Base-by-base conservation (phyloP, 2,329 filamentous ascomycete genomes). In the Colletotrichum melonis region DNA sequence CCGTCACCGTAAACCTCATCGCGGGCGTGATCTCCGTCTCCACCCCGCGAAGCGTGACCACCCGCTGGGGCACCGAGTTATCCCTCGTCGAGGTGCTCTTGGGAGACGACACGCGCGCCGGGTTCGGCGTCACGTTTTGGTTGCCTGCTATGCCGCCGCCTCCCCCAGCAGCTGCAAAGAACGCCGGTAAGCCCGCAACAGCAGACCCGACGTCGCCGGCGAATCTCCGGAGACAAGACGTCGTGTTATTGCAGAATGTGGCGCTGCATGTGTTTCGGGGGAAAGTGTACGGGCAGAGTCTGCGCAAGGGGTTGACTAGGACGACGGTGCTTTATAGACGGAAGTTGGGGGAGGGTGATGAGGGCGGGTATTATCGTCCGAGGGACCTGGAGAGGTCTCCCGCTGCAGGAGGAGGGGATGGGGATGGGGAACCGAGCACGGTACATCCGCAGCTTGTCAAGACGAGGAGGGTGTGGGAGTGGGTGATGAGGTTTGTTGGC, bases 81-180 rank as follows among this genome's bases (percentile, higher is more conserved):
- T 89, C 93, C 6, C 87, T 97, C 3, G 85, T 96, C 54, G 95
- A 97, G 81, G 82, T 97, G 2, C 85, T 95, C 1, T 91, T 98
- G 1, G 95, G 94, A 5, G 96, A 98, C 80, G 94, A 98, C 64
- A 97, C 95, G 0, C 90, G 88, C 75, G 90, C 94, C 0, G 93
- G 93, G 2, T 97, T 98, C 82, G 90, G 88, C 32, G 87, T 98
- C 68, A 95, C 93, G 3, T 95, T 97, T 80, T 98, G 96, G 96
- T 84, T 97, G 1, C 83, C 88, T 4, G 76, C 75, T 4, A 75
- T 85, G 19, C 42, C 42, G 8, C 42, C 42, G 8, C 42, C 42
- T 19, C 38, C 38, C 16, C 16, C 14, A 7, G 38, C 38, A 42
- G 38, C 38, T 19, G 77, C 12, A 3, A 28, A n/a, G 16, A 56